These are phyloP conservation scores for Aspergillus egyptiacus DNA, from an alignment of 495 filamentous ascomycete species.

Conservation along the genomic window DNA sequence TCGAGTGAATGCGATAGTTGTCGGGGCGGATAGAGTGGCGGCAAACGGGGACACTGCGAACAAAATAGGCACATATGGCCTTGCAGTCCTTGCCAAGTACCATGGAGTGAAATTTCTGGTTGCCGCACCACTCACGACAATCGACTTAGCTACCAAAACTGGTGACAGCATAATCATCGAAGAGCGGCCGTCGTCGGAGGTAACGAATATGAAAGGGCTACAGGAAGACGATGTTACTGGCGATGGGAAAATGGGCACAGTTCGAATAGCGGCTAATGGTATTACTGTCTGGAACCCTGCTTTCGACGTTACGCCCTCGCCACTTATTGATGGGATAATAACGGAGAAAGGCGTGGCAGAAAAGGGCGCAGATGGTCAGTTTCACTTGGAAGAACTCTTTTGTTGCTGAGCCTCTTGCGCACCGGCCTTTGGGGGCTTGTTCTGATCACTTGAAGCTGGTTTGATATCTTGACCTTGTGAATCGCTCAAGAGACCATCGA, in stretches of 20 bases:
- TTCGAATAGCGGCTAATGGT: constrained; percentile 73
- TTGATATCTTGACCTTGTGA: constrained; percentile 26
- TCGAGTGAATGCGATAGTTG: constrained; percentile 77
- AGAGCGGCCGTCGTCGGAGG: constrained; percentile 69
- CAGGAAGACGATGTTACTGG: constrained; percentile 41
- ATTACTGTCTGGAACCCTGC: constrained; percentile 93
- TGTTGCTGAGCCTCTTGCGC: constrained; percentile 9
- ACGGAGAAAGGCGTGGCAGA: constrained; percentile 87
- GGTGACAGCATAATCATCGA: constrained; percentile 82
- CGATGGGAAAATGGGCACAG: constrained; percentile 55
- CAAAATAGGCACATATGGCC: constrained; percentile 93
- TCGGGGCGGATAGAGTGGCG: constrained; percentile 91
- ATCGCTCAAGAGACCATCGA: constrained; percentile 50
- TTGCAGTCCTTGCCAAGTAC: constrained; percentile 77
- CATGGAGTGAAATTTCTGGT: constrained; percentile 93
- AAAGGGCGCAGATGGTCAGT: constrained; percentile 65
- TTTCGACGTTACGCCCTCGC: constrained; percentile 86
- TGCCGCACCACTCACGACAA: constrained; percentile 88
- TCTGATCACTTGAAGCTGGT: neutral
- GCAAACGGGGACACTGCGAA: constrained; percentile 97
- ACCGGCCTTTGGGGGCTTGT: constrained; percentile 8
- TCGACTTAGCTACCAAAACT: constrained; percentile 72
- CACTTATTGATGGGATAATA: constrained; percentile 86
- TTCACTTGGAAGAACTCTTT: constrained; percentile 60
- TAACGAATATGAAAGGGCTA: constrained; percentile 76